Evolutionary conservation across 768 basidiomycete species (phyloP).

Genomic region (Trametes coccinea): DNA sequence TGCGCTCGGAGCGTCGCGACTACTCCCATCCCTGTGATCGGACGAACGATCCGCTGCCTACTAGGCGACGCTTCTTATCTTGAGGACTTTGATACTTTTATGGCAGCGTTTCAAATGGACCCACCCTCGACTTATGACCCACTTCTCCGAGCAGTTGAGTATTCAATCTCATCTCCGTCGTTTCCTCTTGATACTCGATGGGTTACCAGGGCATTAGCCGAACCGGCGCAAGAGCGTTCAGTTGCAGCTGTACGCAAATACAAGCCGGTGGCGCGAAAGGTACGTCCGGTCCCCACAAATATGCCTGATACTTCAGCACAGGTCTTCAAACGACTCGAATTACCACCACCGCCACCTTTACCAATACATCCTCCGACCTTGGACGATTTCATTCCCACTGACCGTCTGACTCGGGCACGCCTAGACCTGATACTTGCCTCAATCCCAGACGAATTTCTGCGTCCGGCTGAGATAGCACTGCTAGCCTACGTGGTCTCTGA

Average conservation of each 20-base stretch:
- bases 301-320: conserved; percentile 27
- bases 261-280: conserved; percentile 33
- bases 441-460: conserved; percentile 17
- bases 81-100: background rate
- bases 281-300: conserved; percentile 30
- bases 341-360: background rate
- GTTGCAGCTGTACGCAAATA: conserved; percentile 9
- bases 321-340: conserved; percentile 17
- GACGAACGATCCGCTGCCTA: background rate
- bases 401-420: conserved; percentile 7
- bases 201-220: conserved; percentile 1
- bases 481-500: conserved; percentile 15
- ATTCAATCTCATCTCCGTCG: background rate
- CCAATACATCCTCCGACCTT: conserved; percentile 11
- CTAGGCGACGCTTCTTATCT: background rate
- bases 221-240: too few species aligned
- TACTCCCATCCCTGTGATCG: background rate
- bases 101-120: background rate
- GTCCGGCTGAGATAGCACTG: conserved; percentile 17
- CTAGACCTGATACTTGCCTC: conserved; percentile 22
- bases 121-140: background rate
- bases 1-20: too few species aligned
- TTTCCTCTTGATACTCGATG: background rate
- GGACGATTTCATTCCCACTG: conserved; percentile 1
- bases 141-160: background rate